Evolutionary conservation across 257 asterid genomes (phyloP), one percentile per base, ranked within the genome.

Genomic region (Solanum chmielewskii): DNA sequence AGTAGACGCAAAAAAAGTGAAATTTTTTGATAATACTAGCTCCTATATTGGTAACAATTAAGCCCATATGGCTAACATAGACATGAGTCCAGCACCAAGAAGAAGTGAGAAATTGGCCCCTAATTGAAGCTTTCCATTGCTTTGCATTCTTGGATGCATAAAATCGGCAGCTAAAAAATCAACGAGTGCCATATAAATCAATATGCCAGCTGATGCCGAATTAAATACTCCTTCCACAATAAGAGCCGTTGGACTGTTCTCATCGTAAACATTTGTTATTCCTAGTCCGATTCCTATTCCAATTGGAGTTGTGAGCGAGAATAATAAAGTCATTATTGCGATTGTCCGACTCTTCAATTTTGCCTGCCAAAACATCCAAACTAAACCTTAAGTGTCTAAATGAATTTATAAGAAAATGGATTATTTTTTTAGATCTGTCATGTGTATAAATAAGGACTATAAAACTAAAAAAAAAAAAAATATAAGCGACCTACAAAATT

Each of bases 141-240:
- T 31, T 60, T 86, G 88, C 88, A 86, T 86, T 68, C 78, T 86
- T 76, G 88, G 88, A 70, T 76, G 44, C 88, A 76, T 86, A 39
- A 86, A 86, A 44, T 86, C 88, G 2, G 85, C 86, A 20, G 88
- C 88, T 1, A 86, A 68, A 11, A 86, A 47, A 14, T 86, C 88
- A 9, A 86, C 88, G 0, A 86, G 7, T 39, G 88, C 88, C 88
- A 86, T 86, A 64, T 86, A 86, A 10, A 86, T 86, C 21, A 86
- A 66, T 8, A 86, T 86, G 6, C 88, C 88, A 25, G 88, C 88
- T 7, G 88, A 86, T 11, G 86, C 86, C 5, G 88, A 77, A 64
- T 86, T 59, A 33, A 86, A 59, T 16, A 62, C 33, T 9, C 88
- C 88, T 49, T 86, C 81, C 14, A 86, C 77, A 64, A 86, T 86